These are phyloP conservation scores for Colletotrichum sp. DNA, from an alignment of 2,329 filamentous ascomycete genomes.

Conservation along the genomic window DNA sequence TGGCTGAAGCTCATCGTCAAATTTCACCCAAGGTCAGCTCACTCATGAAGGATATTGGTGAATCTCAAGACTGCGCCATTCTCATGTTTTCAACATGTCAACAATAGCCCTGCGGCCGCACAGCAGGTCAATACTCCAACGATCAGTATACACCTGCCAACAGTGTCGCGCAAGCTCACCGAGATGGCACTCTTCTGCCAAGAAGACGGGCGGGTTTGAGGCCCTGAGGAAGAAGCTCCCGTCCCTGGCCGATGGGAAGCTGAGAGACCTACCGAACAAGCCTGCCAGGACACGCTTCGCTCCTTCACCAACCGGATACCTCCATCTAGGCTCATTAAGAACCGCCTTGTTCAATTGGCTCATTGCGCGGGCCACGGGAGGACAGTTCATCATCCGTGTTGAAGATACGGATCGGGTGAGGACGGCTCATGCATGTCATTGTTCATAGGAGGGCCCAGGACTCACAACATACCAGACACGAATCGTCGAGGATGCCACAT, in stretches of 20 bases:
- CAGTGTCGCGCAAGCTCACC: background rate
- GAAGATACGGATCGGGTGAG: constrained; percentile 93
- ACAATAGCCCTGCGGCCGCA: constrained; percentile 4
- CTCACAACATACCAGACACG: constrained; percentile 65
- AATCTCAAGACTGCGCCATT: background rate
- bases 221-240: constrained; percentile 22
- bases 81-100: constrained; percentile 11
- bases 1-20: constrained; percentile 21
- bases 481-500: constrained; percentile 80
- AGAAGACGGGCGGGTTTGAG: constrained; percentile 15
- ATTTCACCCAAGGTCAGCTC: constrained; percentile 14
- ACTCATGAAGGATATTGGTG: background rate
- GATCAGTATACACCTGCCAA: background rate
- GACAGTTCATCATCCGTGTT: constrained; percentile 88
- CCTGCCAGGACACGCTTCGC: constrained; percentile 78
- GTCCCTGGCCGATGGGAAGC: constrained; percentile 9
- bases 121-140: background rate
- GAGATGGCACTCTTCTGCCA: constrained; percentile 17
- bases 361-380: constrained; percentile 84
- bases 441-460: background rate
- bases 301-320: constrained; percentile 91
- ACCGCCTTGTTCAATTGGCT: constrained; percentile 97
- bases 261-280: constrained; percentile 47
- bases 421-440: background rate
- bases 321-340: constrained; percentile 89